phyloP scores from a whole-genome alignment of 768 basidiomycete genomes.

The Exsudoporus frostii region DNA sequence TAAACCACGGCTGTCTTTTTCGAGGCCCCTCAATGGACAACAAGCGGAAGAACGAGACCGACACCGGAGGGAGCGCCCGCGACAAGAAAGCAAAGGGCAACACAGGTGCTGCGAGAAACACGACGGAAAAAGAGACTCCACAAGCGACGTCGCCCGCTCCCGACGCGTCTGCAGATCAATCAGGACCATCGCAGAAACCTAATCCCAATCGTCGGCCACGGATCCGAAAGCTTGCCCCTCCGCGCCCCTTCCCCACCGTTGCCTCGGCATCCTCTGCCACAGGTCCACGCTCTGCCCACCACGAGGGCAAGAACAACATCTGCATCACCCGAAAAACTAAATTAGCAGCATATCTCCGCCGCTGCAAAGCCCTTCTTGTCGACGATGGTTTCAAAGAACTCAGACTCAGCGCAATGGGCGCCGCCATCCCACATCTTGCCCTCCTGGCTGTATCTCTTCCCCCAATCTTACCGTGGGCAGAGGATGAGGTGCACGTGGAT shows the following conservation, averaged over 20 bases:
- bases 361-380: conserved; percentile 70
- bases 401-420: conserved; percentile 80
- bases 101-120: neutral
- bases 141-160: neutral
- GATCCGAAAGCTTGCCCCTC: conserved; percentile 67
- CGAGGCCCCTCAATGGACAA: conserved; percentile 9
- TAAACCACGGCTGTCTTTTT: too few relatives aligned
- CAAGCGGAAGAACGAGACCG: conserved; percentile 22
- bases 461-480: conserved; percentile 62
- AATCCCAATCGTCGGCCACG: conserved; percentile 23
- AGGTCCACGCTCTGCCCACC: conserved; percentile 74
- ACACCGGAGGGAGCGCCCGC: neutral
- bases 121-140: neutral
- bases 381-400: conserved; percentile 79
- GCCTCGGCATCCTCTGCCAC: conserved; percentile 73
- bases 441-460: conserved; percentile 70
- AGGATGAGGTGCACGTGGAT: conserved; percentile 59
- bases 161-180: neutral
- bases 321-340: conserved; percentile 76
- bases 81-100: conserved; percentile 18
- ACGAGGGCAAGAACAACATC: conserved; percentile 77
- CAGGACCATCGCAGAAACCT: conserved; percentile 2
- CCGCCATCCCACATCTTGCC: conserved; percentile 80
- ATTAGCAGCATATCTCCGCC: conserved; percentile 68
- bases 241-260: conserved; percentile 74